Conservation (phyloP, 805 yeast species). For the Lachancea sp. region DNA sequence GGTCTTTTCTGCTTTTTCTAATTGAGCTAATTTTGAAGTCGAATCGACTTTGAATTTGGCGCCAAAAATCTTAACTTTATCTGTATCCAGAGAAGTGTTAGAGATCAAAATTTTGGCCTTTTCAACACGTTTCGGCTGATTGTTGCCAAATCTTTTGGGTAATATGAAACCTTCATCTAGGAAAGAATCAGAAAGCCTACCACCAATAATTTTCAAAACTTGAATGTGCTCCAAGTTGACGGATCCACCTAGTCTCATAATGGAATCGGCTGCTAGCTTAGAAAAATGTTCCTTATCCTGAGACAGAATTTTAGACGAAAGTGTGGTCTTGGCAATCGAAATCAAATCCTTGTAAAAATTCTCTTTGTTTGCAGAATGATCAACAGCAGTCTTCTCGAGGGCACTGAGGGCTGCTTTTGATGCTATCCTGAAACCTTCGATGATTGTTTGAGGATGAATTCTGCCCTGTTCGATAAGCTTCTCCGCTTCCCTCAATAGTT, state of each 20-base stretch:
- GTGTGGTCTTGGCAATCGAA: slow-evolving; percentile 86
- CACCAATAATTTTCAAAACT: slow-evolving; percentile 89
- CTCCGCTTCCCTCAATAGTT: slow-evolving; percentile 90
- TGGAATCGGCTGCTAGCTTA: slow-evolving; percentile 88
- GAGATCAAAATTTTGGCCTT: slow-evolving; percentile 88
- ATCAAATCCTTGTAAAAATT: slow-evolving; percentile 69
- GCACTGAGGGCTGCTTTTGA: slow-evolving; percentile 75
- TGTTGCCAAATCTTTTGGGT: slow-evolving; percentile 86
- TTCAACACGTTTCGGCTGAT: slow-evolving; percentile 80
- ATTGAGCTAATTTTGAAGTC: slow-evolving; percentile 86
- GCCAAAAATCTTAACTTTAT: slow-evolving; percentile 94
- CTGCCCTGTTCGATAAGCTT: slow-evolving; percentile 74
- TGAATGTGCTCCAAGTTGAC: slow-evolving; percentile 89
- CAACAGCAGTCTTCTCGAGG: slow-evolving; percentile 70
- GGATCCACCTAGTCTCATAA: slow-evolving; percentile 77
- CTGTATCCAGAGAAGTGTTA: slow-evolving; percentile 94
- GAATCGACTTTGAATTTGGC: slow-evolving; percentile 96
- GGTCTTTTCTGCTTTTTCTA: slow-evolving; percentile 88
- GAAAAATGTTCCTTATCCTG: slow-evolving; percentile 91
- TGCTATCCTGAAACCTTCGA: slow-evolving; percentile 92
- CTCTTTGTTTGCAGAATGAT: slow-evolving; percentile 53
- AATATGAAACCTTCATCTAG: slow-evolving; percentile 94
- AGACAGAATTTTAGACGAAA: slow-evolving; percentile 87
- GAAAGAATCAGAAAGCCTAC: slow-evolving; percentile 83
- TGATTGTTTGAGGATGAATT: slow-evolving; percentile 96